A percentile compares a stretch with the other conserved stretches of the same genome.
Evolutionary conservation across 495 filamentous ascomycete genomes (phyloP).

Genomic region (Lindgomyces ingoldianus): DNA sequence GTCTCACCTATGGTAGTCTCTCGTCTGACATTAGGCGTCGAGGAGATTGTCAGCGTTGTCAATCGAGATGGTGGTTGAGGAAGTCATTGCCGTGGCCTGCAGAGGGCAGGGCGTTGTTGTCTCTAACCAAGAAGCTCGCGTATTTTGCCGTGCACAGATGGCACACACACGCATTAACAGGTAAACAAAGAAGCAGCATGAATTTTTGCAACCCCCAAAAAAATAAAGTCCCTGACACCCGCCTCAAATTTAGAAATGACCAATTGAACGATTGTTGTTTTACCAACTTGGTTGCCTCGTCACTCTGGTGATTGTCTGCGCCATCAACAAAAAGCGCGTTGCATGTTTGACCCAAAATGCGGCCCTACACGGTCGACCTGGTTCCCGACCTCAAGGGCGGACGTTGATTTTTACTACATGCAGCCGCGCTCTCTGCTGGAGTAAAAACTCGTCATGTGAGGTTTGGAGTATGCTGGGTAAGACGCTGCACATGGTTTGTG

Average conservation of each 20-base stretch:
- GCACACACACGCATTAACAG: conserved; percentile 14
- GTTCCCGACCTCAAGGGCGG: conserved; percentile 19
- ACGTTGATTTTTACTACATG: conserved; percentile 42
- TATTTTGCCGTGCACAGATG: conserved; percentile 23
- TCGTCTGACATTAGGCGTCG: conserved; percentile 29
- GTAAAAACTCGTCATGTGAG: conserved; percentile 36
- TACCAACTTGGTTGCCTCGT: not conserved
- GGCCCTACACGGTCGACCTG: not conserved
- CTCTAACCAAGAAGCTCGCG: conserved; percentile 23
- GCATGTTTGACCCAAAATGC: not conserved
- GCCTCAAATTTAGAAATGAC: conserved; percentile 21
- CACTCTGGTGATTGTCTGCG: conserved; percentile 12
- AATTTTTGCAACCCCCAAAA: conserved; percentile 5
- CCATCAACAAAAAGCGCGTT: conserved; percentile 20
- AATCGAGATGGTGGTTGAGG: conserved; percentile 11
- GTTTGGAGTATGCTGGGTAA: conserved; percentile 30
- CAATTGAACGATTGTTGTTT: conserved; percentile 23
- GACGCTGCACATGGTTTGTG: conserved; percentile 14
- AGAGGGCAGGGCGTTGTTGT: conserved; percentile 28
- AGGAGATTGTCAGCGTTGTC: not conserved
- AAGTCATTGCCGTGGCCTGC: conserved; percentile 20
- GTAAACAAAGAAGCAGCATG: conserved; percentile 26
- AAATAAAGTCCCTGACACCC: not conserved
- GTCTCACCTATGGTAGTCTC: conserved; percentile 29
- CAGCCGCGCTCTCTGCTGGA: conserved; percentile 17